Evolutionary conservation across 2,329 filamentous ascomycete genomes (phyloP).

Genomic region (Cladosporium sphaerospermum): DNA sequence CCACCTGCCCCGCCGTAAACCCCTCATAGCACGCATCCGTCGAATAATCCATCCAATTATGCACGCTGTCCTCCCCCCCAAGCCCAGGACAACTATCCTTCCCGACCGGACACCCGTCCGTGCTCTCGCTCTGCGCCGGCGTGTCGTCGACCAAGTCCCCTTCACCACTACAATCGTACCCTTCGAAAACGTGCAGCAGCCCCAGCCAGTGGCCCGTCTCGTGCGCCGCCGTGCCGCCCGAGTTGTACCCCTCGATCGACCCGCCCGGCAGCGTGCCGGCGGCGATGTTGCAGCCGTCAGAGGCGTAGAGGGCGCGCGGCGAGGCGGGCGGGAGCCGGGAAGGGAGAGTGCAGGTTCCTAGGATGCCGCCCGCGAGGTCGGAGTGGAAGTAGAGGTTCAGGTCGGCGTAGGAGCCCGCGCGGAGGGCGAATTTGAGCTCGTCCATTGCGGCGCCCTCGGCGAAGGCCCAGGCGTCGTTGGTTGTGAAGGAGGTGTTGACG

Average conservation of each 20-base stretch:
- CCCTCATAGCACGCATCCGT: constrained; percentile 49
- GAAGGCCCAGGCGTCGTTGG: constrained; percentile 51
- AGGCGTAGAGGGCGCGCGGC: constrained; percentile 34
- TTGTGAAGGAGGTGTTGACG: constrained; percentile 42
- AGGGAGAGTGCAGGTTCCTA: constrained; percentile 51
- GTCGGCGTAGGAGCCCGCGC: constrained; percentile 47
- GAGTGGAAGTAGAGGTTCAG: constrained; percentile 58
- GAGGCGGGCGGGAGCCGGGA: constrained; percentile 32
- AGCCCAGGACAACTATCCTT: constrained; percentile 48
- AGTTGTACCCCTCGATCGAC: constrained; percentile 43
- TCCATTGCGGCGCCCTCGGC: constrained; percentile 41
- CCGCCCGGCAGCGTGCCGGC: constrained; percentile 52
- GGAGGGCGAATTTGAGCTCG: constrained; percentile 48
- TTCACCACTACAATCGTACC: constrained; percentile 38
- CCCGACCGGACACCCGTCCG: constrained; percentile 47
- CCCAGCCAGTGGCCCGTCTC: constrained; percentile 46
- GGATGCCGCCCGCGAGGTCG: constrained; percentile 41
- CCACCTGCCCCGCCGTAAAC: constrained; percentile 46
- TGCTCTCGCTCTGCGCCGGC: constrained; percentile 37
- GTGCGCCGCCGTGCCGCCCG: constrained; percentile 42
- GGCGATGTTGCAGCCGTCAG: constrained; percentile 53
- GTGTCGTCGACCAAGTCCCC: constrained; percentile 43
- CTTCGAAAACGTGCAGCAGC: constrained; percentile 43
- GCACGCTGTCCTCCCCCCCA: constrained; percentile 46
- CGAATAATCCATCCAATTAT: constrained; percentile 57